phyloP scores from a whole-genome alignment of 148 eudicot species.

The Linanthus parryae region DNA sequence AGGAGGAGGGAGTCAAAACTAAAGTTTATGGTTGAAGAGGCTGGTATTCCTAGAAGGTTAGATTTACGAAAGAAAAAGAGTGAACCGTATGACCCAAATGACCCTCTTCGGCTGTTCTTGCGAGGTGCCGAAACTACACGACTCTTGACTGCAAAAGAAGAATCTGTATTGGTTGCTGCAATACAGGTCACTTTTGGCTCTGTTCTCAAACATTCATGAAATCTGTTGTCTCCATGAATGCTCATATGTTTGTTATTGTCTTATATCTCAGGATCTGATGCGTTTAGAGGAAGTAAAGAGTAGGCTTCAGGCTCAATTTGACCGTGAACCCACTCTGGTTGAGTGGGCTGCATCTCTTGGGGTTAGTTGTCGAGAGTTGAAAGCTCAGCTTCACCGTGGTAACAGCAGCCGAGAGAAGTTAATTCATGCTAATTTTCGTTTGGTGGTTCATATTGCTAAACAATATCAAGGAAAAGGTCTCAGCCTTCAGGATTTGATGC shows the following conservation, averaged over 20 bases:
- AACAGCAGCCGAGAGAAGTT: constrained; percentile 62
- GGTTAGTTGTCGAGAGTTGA: constrained; percentile 49
- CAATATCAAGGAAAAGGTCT: constrained; percentile 83
- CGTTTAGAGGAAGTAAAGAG: constrained; percentile 57
- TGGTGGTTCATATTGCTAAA: constrained; percentile 96
- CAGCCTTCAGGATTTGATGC: constrained; percentile 73
- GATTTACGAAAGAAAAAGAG: constrained; percentile 25
- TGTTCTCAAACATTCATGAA: not conserved
- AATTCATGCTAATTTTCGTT: constrained; percentile 70
- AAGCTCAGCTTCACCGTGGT: constrained; percentile 43
- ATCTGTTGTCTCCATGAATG: not conserved
- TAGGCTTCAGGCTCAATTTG: constrained; percentile 58
- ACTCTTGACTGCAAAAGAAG: constrained; percentile 71
- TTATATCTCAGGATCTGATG: constrained; percentile 45
- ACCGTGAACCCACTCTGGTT: constrained; percentile 73
- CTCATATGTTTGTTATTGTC: constrained; percentile 2
- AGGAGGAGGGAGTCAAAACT: constrained; percentile 44
- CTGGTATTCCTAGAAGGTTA: constrained; percentile 19
- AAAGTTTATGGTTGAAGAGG: constrained; percentile 29
- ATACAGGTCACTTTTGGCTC: constrained; percentile 49
- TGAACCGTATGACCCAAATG: constrained; percentile 45
- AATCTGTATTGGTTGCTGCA: constrained; percentile 47
- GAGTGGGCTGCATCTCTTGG: constrained; percentile 93
- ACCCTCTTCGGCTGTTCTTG: constrained; percentile 69
- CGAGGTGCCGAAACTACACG: constrained; percentile 59